Evolutionary conservation across 305 asterid species (phyloP).

Genomic region (Solanum chacoense): DNA sequence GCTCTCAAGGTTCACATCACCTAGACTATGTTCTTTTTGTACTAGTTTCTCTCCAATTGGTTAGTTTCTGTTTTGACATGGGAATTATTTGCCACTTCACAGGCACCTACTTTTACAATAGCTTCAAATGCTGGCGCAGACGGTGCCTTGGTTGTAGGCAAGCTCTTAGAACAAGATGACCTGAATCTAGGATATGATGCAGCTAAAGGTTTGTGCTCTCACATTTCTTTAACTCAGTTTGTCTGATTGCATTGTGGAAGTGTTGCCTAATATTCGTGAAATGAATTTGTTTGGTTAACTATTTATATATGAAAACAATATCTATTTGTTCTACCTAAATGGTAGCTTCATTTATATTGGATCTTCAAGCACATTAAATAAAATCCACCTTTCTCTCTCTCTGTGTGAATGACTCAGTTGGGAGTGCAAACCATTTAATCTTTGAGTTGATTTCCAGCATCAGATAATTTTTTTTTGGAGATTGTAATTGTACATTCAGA

Average conservation of each 20-base stretch:
- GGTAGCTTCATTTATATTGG: neutral
- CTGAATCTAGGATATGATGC: slow-evolving; percentile 72
- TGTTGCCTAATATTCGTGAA: neutral
- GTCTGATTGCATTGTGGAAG: neutral
- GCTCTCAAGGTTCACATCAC: slow-evolving; percentile 63
- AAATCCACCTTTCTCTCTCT: neutral
- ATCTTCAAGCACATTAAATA: neutral
- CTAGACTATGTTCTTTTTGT: neutral
- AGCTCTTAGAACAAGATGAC: slow-evolving; percentile 73
- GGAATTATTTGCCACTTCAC: slow-evolving; percentile 12
- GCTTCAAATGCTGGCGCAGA: slow-evolving; percentile 83
- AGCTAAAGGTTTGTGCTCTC: slow-evolving; percentile 51
- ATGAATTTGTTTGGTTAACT: neutral
- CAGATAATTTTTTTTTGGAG: neutral
- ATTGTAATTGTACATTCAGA: neutral
- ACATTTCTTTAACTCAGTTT: neutral
- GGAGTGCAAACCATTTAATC: neutral
- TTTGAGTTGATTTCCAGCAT: neutral
- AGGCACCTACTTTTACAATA: slow-evolving; percentile 74
- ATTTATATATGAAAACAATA: neutral
- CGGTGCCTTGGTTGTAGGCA: slow-evolving; percentile 53
- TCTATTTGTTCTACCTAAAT: neutral
- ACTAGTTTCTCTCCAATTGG: neutral
- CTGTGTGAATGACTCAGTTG: neutral
- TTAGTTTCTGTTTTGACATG: slow-evolving; percentile 6